Evolutionary conservation across 1,284 basidiomycete genomes (phyloP).

Genomic region (Rugosomyces carneus): DNA sequence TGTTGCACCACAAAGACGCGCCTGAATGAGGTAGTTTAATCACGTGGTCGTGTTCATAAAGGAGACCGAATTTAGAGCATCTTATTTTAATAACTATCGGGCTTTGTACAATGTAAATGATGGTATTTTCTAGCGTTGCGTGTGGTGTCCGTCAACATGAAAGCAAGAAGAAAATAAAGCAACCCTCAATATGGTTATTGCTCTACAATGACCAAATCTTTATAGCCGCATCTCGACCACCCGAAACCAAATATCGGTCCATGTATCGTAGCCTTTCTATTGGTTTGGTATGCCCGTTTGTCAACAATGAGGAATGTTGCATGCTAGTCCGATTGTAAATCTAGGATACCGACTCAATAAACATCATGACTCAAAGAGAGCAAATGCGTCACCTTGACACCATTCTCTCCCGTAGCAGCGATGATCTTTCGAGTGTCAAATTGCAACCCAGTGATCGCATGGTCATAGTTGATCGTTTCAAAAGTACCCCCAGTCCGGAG

Average conservation of each 20-base stretch:
- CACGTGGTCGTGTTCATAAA: not conserved
- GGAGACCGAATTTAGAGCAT: not conserved
- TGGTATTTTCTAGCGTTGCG: not conserved
- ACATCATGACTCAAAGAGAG: not conserved
- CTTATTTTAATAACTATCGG: not conserved
- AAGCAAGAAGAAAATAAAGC: constrained; percentile 9
- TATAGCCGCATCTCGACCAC: constrained; percentile 81
- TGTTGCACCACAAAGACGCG: too few species aligned
- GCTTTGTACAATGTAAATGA: not conserved
- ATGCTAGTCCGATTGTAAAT: constrained; percentile 94
- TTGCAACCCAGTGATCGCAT: constrained; percentile 87
- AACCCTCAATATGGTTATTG: constrained; percentile 5
- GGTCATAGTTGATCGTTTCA: constrained; percentile 89
- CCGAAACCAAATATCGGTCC: constrained; percentile 92
- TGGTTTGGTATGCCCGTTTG: constrained; percentile 90
- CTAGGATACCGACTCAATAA: constrained; percentile 32
- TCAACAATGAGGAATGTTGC: constrained; percentile 78
- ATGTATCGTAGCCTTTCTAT: constrained; percentile 92
- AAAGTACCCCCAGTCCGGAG: constrained; percentile 84
- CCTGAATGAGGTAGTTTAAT: not conserved
- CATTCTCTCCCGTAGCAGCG: constrained; percentile 91
- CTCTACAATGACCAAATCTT: constrained; percentile 92
- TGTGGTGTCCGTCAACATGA: not conserved
- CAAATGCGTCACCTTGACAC: constrained; percentile 64
- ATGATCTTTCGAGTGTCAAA: constrained; percentile 95